Base-by-base conservation (phyloP, 1,284 basidiomycete genomes). In the Taiwanofungus camphoratus region DNA sequence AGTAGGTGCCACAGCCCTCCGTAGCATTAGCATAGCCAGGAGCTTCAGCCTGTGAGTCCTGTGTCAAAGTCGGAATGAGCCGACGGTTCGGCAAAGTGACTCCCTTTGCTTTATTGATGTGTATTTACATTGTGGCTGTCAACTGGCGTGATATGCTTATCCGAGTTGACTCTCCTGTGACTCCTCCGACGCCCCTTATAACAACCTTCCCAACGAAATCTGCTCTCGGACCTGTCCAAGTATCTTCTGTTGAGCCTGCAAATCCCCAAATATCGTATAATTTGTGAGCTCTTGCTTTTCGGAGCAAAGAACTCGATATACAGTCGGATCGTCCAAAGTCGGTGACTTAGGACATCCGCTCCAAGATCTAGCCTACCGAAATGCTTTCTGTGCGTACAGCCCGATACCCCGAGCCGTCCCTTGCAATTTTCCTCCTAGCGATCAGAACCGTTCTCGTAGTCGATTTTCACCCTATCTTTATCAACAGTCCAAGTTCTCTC, bases 261-360 rank as follows among this genome's bases (percentile, higher is more conserved):
- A 22, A 36, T 42, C 16, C 11, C 34, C 7, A 16, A n/a, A 27
- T 30, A 39, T 18, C 30, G 9, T 21, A 13, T 21, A 31, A 36
- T 20, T 24, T 42, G 21, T 27, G 50, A 49, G 57, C 58, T 52
- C 52, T 49, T 56, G 50, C 55, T 49, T 39, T 45, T 43, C 42
- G 29, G 46, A 48, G 52, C 52, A 49, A 50, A 47, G 51, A 52
- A 53, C 58, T 55, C 46, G 18, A 42, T n/a, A 36, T 23, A 36
- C 33, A 36, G 32, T 41, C 52, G 61, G 61, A 61, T 59, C 47
- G 59, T 61, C 61, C 58, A 41, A 56, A 60, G 61, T 63, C 61
- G 33, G 46, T 48, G 60, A 62, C 60, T 62, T 56, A 39, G 57
- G 60, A 50, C 58, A 48, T 60, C 61, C 61, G 50, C 46, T 29